Evolutionary conservation across 495 filamentous ascomycete genomes (phyloP).

Genomic region (Apodospora peruviana): DNA sequence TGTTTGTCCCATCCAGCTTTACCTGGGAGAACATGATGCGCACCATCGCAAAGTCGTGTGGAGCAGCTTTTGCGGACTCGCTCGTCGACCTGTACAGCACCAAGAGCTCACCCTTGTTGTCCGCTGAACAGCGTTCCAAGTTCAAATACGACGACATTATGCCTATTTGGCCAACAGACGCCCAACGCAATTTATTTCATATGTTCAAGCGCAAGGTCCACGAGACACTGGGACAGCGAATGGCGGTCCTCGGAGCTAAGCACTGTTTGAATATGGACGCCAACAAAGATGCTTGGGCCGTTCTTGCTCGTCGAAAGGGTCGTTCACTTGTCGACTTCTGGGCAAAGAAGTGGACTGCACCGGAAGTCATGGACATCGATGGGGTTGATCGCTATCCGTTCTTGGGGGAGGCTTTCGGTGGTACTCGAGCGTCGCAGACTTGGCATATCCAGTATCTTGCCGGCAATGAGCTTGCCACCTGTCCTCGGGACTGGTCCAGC

Average conservation of each 20-base stretch:
- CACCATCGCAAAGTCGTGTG: conserved; percentile 15
- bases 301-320: conserved; percentile 7
- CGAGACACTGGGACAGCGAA: conserved; percentile 12
- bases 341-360: conserved; percentile 14
- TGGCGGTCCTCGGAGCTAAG: conserved; percentile 4
- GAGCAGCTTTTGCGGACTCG: conserved; percentile 16
- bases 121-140: conserved; percentile 15
- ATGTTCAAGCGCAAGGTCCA: conserved; percentile 18
- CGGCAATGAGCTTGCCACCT: conserved; percentile 23
- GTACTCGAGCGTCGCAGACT: conserved; percentile 23
- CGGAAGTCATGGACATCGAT: not conserved
- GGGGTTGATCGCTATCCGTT: conserved; percentile 15
- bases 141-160: conserved; percentile 19
- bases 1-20: conserved; percentile 1
- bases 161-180: conserved; percentile 11
- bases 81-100: conserved; percentile 17
- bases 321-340: conserved; percentile 17
- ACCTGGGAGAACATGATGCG: conserved; percentile 1
- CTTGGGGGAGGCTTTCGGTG: conserved; percentile 33
- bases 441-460: conserved; percentile 31
- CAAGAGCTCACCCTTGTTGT: conserved; percentile 15
- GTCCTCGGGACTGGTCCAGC: conserved; percentile 25
- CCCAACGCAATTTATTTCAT: conserved; percentile 13
- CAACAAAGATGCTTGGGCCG: conserved; percentile 8
- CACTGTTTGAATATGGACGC: conserved; percentile 8